Evolutionary conservation across 2,329 filamentous ascomycete genomes (phyloP).

Genomic region (Phyllosticta citrichinensis): DNA sequence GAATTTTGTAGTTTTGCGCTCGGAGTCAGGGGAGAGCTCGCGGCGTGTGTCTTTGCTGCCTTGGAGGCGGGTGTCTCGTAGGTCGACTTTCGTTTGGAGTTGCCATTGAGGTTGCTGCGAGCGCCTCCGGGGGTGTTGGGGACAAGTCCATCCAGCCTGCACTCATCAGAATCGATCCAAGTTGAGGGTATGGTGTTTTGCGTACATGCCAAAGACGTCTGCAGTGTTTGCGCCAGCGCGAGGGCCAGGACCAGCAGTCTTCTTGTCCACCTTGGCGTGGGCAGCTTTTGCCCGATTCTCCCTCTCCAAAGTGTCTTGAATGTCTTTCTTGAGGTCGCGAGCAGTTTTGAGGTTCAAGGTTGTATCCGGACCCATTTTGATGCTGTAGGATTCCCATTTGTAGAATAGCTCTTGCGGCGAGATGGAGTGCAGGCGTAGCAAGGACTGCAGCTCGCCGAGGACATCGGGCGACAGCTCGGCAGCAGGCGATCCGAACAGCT

Average conservation of each 20-base stretch:
- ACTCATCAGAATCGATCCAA: background rate
- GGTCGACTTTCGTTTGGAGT: conserved; percentile 44
- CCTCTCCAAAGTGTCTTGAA: conserved; percentile 75
- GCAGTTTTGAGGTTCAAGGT: conserved; percentile 60
- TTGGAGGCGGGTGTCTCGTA: conserved; percentile 42
- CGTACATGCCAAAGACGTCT: conserved; percentile 70
- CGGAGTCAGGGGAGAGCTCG: conserved; percentile 41
- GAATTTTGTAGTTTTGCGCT: conserved; percentile 27
- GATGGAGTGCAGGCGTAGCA: conserved; percentile 73
- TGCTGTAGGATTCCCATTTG: conserved; percentile 98
- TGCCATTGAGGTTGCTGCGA: conserved; percentile 25
- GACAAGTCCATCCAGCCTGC: conserved; percentile 38
- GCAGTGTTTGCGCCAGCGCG: conserved; percentile 43
- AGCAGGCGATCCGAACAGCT: conserved; percentile 46
- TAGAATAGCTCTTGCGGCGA: conserved; percentile 81
- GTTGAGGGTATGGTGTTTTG: conserved; percentile 11
- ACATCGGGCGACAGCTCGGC: conserved; percentile 63
- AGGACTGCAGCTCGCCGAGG: conserved; percentile 70
- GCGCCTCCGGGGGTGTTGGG: conserved; percentile 34
- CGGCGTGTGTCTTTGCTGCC: conserved; percentile 33
- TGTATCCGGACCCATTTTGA: conserved; percentile 85
- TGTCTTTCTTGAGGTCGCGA: conserved; percentile 71
- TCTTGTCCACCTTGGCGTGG: conserved; percentile 53
- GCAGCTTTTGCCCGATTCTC: conserved; percentile 55
- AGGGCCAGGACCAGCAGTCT: conserved; percentile 51